Percentiles rank a stretch among this genome's conserved stretches.
These are phyloP conservation scores for Penicillium sp. DNA, from an alignment of 2,329 filamentous ascomycete genomes.

Conservation along the genomic window DNA sequence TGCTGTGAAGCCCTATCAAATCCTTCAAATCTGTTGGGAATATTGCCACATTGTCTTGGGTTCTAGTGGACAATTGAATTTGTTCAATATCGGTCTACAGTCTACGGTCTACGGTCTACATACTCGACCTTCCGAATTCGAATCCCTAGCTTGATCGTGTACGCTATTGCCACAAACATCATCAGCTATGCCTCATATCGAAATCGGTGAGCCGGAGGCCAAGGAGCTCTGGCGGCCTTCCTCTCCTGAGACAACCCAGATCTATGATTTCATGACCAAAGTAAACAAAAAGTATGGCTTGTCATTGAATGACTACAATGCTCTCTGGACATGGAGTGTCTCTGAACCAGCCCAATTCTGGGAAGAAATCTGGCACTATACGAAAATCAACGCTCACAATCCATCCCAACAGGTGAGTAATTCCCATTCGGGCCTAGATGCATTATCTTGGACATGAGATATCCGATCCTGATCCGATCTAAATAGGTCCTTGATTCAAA, in stretches of 20 bases:
- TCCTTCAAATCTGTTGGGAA: background rate
- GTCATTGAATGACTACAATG: slow-evolving; percentile 63
- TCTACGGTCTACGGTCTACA: background rate
- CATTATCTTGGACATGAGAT: background rate
- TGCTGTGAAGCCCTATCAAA: slow-evolving; percentile 6
- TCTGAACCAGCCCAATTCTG: slow-evolving; percentile 74
- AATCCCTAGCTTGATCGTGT: background rate
- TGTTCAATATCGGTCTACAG: background rate
- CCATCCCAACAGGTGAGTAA: slow-evolving; percentile 47
- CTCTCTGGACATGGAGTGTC: slow-evolving; percentile 84
- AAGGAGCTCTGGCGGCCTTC: slow-evolving; percentile 69
- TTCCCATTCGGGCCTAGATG: background rate
- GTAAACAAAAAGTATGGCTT: slow-evolving; percentile 67
- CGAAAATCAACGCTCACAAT: slow-evolving; percentile 68
- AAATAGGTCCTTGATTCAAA: slow-evolving; percentile 64
- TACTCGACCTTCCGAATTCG: background rate
- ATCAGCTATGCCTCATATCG: slow-evolving; percentile 23
- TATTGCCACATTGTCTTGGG: background rate
- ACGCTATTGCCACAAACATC: background rate
- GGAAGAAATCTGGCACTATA: slow-evolving; percentile 81
- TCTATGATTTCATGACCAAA: slow-evolving; percentile 68
- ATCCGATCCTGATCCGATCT: background rate
- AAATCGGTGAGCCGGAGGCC: slow-evolving; percentile 12
- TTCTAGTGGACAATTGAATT: background rate
- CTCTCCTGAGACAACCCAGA: slow-evolving; percentile 64